Evolutionary conservation across 768 basidiomycete species (phyloP).

Genomic region (Austroboletus eburneus): DNA sequence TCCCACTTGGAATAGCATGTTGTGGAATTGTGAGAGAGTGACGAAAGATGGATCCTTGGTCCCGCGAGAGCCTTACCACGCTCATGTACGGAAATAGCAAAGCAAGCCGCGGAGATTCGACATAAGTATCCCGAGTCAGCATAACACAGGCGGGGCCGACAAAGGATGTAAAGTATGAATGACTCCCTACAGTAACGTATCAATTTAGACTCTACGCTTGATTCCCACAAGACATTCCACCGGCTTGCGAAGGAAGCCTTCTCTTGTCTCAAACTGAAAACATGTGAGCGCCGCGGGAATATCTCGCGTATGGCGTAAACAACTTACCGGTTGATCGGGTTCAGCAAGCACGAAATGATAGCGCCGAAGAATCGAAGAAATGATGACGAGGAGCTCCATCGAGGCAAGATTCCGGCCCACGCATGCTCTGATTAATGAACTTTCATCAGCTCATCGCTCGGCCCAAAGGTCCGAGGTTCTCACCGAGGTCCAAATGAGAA

Average conservation of each 20-base stretch:
- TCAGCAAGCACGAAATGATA: conserved; percentile 70
- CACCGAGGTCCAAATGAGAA: conserved; percentile 82
- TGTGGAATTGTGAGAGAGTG: conserved; percentile 10
- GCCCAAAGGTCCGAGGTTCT: background rate
- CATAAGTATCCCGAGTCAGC: no score
- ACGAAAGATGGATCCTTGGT: background rate
- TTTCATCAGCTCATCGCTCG: conserved; percentile 4
- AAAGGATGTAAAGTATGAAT: background rate
- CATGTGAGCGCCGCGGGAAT: conserved; percentile 5
- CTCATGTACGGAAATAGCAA: conserved; percentile 19
- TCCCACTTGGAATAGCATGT: conserved; percentile 4
- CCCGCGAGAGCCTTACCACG: background rate
- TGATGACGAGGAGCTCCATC: conserved; percentile 75
- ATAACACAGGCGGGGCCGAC: background rate
- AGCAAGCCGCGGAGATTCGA: background rate
- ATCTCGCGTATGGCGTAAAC: background rate
- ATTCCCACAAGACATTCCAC: conserved; percentile 69
- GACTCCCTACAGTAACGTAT: background rate
- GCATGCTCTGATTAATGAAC: conserved; percentile 51
- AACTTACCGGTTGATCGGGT: conserved; percentile 51
- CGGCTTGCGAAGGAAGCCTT: conserved; percentile 89
- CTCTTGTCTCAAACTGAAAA: conserved; percentile 61
- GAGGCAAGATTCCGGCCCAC: conserved; percentile 81
- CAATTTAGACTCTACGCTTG: conserved; percentile 43
- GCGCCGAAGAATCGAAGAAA: conserved; percentile 73